Evolutionary conservation across 306 rosid species (phyloP), one percentile per base, ranked within the genome.

Genomic region (Cucurbita ficifolia): DNA sequence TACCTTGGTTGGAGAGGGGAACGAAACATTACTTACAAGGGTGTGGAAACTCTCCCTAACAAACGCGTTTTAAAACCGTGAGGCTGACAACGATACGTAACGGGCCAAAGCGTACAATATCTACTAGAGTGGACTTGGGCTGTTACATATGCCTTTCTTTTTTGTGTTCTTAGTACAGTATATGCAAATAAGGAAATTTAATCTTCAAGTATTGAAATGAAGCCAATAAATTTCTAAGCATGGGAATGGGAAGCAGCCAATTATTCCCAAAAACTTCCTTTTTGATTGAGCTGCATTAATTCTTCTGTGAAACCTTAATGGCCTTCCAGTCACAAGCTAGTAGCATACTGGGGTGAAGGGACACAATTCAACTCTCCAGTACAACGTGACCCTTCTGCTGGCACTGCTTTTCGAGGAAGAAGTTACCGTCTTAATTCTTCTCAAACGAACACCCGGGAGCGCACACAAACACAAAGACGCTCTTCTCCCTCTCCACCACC

Each of bases 301-400:
- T 67, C 39, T 67, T 43, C 55, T 43, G 38, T 67, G 12, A 72
- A 79, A 75, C 86, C 86, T 86, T 79, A 76, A 84, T 45, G 14
- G 59, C 17, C 10, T 60, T 75, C 0, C 76, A 87, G 92, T 22
- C 86, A 88, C 78, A 91, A 79, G 78, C 3, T 88, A 52, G 96
- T 86, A 74, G 87, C 92, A 75, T 88, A 74, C 58, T 91, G 97
- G 97, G 92, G 90, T 61, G 77, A 83, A 65, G 96, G 97, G 64
- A 78, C 71, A 8, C 96, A 91, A 78, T 62, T 83, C 14, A 88
- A 87, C 73, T 29, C 88, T 21, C 97, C 92, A 4, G 96, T 86
- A 77, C 86, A 82, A 71, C 83, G 85, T 5, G 79, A 84, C 76
- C 90, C 96, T n/a, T 76, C 77, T 9, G 88, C 85, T 1, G 88